These are phyloP conservation scores for Cryptococcus neoformans DNA, from an alignment of 1,284 basidiomycete species.

Conservation along the genomic window DNA sequence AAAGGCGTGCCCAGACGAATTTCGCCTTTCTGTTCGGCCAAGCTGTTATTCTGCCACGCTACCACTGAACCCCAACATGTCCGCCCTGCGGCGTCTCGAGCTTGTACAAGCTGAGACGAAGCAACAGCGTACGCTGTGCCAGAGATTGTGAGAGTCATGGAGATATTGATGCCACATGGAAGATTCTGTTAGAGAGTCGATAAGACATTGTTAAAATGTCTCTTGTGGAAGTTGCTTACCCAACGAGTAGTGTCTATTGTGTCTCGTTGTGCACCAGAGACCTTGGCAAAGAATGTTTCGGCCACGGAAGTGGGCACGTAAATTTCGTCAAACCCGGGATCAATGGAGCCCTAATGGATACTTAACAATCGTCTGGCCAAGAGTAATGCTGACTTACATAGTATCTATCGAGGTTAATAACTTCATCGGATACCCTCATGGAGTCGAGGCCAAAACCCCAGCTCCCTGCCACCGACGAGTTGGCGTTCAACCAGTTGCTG, in stretches of 20 bases:
- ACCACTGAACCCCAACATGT: conserved; percentile 41
- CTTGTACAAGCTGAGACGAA: conserved; percentile 26
- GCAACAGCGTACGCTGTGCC: conserved; percentile 32
- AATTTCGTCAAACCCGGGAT: conserved; percentile 43
- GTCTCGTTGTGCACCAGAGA: conserved; percentile 28
- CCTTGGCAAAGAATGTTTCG: conserved; percentile 22
- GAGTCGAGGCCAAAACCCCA: conserved; percentile 36
- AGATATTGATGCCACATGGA: conserved; percentile 37
- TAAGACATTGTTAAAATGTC: not conserved
- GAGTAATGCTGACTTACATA: conserved; percentile 14
- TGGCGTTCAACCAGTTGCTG: conserved; percentile 40
- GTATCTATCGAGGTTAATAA: conserved; percentile 17
- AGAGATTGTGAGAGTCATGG: conserved; percentile 30
- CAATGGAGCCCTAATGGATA: conserved; percentile 28
- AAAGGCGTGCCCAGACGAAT: conserved; percentile 45
- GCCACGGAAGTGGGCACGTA: conserved; percentile 32
- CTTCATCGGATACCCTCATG: conserved; percentile 22
- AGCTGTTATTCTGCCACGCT: conserved; percentile 37
- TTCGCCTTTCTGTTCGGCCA: conserved; percentile 33
- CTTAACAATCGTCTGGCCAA: not conserved
- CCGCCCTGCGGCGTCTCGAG: conserved; percentile 18
- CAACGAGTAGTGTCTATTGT: conserved; percentile 25
- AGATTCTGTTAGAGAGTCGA: conserved; percentile 27
- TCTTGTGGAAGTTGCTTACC: conserved; percentile 18
- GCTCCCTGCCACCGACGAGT: conserved; percentile 21